Conservation (phyloP, 2,329 filamentous ascomycete species). For the Rutstroemia sp. region DNA sequence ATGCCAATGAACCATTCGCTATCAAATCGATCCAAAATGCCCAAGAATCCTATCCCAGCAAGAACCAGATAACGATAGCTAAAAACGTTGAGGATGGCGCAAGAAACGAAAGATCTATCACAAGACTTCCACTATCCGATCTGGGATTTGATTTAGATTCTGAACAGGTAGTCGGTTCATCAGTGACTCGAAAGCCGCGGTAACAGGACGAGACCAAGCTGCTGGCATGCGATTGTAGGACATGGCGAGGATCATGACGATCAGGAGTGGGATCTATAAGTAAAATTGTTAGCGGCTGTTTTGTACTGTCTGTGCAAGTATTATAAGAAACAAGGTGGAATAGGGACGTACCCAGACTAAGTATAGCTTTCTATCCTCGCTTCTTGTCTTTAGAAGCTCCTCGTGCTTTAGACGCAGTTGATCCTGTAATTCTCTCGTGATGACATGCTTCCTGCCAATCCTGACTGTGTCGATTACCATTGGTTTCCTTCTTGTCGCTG, state of each 20-base stretch:
- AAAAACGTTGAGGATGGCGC: background rate
- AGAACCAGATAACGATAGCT: background rate
- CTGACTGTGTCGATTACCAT: slow-evolving; percentile 39
- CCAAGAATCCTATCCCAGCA: background rate
- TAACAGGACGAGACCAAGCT: slow-evolving; percentile 27
- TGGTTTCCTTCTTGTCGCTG: slow-evolving; percentile 34
- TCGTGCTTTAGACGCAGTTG: slow-evolving; percentile 54
- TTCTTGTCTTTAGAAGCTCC: slow-evolving; percentile 54
- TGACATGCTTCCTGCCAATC: slow-evolving; percentile 55
- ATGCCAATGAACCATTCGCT: background rate
- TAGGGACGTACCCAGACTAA: slow-evolving; percentile 53
- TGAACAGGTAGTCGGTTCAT: slow-evolving; percentile 8
- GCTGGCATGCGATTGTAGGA: slow-evolving; percentile 45
- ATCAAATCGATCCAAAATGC: background rate
- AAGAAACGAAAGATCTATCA: slow-evolving; percentile 5
- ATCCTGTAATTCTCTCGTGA: slow-evolving; percentile 59
- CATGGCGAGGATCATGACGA: slow-evolving; percentile 42
- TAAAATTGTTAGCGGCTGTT: background rate
- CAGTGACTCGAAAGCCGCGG: slow-evolving; percentile 14
- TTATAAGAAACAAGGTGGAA: background rate
- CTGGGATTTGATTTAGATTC: slow-evolving; percentile 6
- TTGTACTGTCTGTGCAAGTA: background rate
- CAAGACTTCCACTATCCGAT: slow-evolving; percentile 25
- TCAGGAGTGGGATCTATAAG: slow-evolving; percentile 42
- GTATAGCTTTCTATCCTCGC: slow-evolving; percentile 58